phyloP scores from a whole-genome alignment of 345 rosid genomes.

The Salix caprea region DNA sequence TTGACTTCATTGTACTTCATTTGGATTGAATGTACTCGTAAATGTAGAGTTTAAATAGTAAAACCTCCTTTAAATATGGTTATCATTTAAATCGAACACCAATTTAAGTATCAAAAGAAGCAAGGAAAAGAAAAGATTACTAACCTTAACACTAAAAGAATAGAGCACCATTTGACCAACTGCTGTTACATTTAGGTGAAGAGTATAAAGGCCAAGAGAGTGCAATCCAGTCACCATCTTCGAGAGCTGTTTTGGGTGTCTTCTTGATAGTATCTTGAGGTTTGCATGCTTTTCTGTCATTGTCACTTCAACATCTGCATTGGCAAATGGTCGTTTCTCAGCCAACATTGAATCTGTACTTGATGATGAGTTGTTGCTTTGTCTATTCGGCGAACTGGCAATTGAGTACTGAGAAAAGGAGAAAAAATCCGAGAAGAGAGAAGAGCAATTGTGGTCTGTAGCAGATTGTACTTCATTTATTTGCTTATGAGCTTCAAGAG shows the following conservation, averaged over 20 bases:
- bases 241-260: slow-evolving; percentile 45
- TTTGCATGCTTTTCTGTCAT: slow-evolving; percentile 54
- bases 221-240: slow-evolving; percentile 46
- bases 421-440: slow-evolving; percentile 46
- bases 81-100: not conserved
- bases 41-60: not conserved
- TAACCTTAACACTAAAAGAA: slow-evolving; percentile 58
- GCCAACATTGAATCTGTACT: slow-evolving; percentile 2
- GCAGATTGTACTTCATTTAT: slow-evolving; percentile 7
- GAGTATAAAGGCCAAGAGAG: slow-evolving; percentile 39
- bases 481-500: slow-evolving; percentile 38
- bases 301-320: slow-evolving; percentile 61
- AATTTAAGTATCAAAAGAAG: not conserved
- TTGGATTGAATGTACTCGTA: not conserved
- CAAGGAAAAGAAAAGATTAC: not conserved
- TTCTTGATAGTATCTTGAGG: slow-evolving; percentile 48
- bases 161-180: slow-evolving; percentile 42
- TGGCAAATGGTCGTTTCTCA: slow-evolving; percentile 4
- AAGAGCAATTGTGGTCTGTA: not conserved
- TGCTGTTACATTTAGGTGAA: slow-evolving; percentile 59
- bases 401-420: slow-evolving; percentile 54
- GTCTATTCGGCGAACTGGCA: not conserved
- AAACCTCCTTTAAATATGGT: not conserved
- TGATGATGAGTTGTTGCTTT: not conserved
- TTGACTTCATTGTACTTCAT: not conserved